These are phyloP conservation scores for Dipteronia dyeriana DNA, from an alignment of 345 rosid species.

Conservation along the genomic window DNA sequence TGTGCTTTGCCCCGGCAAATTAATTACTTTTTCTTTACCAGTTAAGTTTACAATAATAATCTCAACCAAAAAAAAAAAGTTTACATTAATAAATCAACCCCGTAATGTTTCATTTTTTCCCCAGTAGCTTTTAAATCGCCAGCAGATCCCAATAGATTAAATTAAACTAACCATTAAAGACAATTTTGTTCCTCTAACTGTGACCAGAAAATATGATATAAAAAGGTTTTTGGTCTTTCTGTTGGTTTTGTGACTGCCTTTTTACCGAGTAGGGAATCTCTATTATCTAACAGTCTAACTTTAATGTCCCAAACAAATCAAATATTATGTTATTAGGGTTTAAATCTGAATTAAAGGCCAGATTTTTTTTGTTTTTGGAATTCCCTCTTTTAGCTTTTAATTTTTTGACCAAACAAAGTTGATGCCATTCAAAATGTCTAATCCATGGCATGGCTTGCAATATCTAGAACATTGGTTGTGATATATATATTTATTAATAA, in stretches of 20 bases:
- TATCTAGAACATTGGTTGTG: neutral
- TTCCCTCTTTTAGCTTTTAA: conserved; percentile 8
- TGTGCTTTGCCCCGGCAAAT: conserved; percentile 17
- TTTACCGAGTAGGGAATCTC: neutral
- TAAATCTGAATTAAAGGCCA: conserved; percentile 2
- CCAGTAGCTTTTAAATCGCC: neutral
- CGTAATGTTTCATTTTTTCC: conserved; percentile 2
- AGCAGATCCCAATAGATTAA: conserved; percentile 15
- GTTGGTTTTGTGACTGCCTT: conserved; percentile 9
- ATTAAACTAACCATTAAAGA: neutral
- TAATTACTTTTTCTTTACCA: conserved; percentile 21
- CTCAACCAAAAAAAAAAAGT: too few species aligned
- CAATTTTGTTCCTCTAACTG: conserved; percentile 11
- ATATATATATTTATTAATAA: too few species aligned
- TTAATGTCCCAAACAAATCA: neutral
- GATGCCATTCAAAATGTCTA: neutral
- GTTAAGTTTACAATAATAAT: neutral
- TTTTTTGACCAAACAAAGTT: conserved; percentile 24
- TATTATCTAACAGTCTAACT: neutral
- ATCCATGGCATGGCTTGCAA: neutral
- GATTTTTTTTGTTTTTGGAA: neutral
- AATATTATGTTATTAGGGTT: neutral
- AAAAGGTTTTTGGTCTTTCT: neutral
- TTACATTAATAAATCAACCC: neutral
- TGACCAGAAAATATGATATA: neutral